A percentile compares a stretch with the other conserved stretches of the same genome.
These are phyloP conservation scores for Mycosarcoma maydis DNA, from an alignment of 1,284 basidiomycete species.

Conservation along the genomic window DNA sequence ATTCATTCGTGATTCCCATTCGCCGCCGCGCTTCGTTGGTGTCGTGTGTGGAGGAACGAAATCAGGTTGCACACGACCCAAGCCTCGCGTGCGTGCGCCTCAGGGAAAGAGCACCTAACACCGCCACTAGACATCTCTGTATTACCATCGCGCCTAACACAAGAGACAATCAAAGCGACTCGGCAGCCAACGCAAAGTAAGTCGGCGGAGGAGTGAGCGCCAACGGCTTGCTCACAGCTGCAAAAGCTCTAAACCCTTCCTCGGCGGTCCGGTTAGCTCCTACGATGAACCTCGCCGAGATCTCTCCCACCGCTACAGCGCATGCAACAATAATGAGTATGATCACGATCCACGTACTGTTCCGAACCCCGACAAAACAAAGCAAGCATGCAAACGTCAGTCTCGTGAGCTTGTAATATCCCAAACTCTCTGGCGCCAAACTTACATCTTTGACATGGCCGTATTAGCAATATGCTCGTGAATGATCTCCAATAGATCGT, in stretches of 20 bases:
- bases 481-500: conserved; percentile 76
- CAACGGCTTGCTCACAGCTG: not conserved
- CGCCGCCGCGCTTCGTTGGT: too few species aligned
- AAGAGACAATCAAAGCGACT: conserved; percentile 7
- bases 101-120: too few species aligned
- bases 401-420: too few species aligned
- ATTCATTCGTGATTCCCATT: too few species aligned
- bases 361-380: not conserved
- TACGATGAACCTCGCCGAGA: conserved; percentile 81
- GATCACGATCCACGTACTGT: conserved; percentile 86
- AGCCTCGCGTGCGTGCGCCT: too few species aligned
- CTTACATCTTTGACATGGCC: conserved; percentile 74
- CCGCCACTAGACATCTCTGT: too few species aligned
- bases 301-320: conserved; percentile 85
- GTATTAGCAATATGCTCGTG: conserved; percentile 91
- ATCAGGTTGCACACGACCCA: too few species aligned
- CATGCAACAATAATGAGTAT: conserved; percentile 90
- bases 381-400: conserved; percentile 3
- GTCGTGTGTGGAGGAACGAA: not conserved
- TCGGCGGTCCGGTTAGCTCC: conserved; percentile 37
- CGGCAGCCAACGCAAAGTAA: conserved; percentile 11
- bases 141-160: too few species aligned
- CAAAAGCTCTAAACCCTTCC: conserved; percentile 16
- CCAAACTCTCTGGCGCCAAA: too few species aligned
- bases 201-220: not conserved